A percentile compares a stretch with the other conserved stretches of the same genome.
phyloP scores from a whole-genome alignment of 257 asterid genomes.

The Solanum raphanifolium region DNA sequence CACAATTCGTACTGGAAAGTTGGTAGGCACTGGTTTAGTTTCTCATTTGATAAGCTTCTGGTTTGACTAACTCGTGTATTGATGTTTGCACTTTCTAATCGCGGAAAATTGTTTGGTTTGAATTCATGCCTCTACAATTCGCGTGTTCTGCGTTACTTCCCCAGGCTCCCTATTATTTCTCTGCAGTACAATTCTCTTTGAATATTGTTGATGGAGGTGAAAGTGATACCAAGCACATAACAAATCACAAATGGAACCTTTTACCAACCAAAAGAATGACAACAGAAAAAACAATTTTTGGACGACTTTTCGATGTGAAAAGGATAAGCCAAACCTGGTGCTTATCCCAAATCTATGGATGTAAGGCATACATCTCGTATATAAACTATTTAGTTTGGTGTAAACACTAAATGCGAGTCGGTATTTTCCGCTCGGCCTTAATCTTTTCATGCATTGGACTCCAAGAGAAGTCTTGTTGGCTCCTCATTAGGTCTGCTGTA shows the following conservation, averaged over 20 bases:
- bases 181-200: background rate
- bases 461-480: background rate
- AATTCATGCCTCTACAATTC: background rate
- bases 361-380: no score
- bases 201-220: background rate
- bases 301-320: background rate
- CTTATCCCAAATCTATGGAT: background rate
- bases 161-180: background rate
- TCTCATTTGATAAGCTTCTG: background rate
- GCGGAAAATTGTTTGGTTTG: background rate
- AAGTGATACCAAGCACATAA: background rate
- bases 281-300: background rate
- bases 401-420: background rate
- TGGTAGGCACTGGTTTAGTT: background rate
- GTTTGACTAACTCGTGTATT: background rate
- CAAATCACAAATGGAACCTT: background rate
- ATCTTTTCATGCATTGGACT: background rate
- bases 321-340: background rate
- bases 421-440: background rate
- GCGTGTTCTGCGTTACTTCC: background rate
- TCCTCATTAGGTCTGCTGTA: background rate
- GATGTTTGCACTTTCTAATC: background rate
- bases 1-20: background rate
- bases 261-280: background rate
- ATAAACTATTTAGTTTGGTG: background rate